Base-by-base conservation (phyloP, 768 basidiomycete genomes). In the Daedaleopsis nitida region DNA sequence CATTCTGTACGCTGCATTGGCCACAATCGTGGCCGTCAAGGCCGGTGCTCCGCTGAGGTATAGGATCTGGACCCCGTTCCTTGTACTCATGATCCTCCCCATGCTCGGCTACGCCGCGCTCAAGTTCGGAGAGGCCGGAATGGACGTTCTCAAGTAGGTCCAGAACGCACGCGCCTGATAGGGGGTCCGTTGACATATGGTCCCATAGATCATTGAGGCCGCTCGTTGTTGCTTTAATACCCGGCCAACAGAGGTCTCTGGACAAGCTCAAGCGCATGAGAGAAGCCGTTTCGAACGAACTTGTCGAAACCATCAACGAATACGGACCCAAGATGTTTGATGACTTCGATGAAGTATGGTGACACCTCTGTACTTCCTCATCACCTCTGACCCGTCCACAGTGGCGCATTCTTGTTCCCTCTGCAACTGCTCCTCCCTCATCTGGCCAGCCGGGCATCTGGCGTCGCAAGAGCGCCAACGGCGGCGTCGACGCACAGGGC, bases 81-180 rank as follows among this genome's bases (percentile, higher is more conserved):
- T 91, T 10, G 87, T 94, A 58, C 77, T 91, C 59, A 77, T 83
- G 19, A 78, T 86, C 2, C 74, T 98, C 34, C 96, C 96, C 14
- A 85, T 92, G 73, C 89, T 96, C 79, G 95, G 92, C 58, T 92
- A 90, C 69, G 92, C 94, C 6, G 93, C 96, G 7, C 83, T 98
- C 55, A 96, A 97, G 74, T 98, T 98, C 69, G 96, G 96, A 45
- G 96, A 98, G 73, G 96, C 96, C 37, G 96, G 96, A 23, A 89
- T 97, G 86, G 96, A 98, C 69, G 94, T 98, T 27, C 80, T 95
- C 56, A 98, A 98, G 95, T 96, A 68, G 66, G 90, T 76, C n/a
- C 19, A 35, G 39, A 21, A 5, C 39, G n/a, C 7, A 49, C 35
- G 50, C 34, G 52, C 53, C 55, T 59, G 21, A 49, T 32, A 23